phyloP scores from a whole-genome alignment of 108 stramenopile genomes.

The Cyclotella atomus region DNA sequence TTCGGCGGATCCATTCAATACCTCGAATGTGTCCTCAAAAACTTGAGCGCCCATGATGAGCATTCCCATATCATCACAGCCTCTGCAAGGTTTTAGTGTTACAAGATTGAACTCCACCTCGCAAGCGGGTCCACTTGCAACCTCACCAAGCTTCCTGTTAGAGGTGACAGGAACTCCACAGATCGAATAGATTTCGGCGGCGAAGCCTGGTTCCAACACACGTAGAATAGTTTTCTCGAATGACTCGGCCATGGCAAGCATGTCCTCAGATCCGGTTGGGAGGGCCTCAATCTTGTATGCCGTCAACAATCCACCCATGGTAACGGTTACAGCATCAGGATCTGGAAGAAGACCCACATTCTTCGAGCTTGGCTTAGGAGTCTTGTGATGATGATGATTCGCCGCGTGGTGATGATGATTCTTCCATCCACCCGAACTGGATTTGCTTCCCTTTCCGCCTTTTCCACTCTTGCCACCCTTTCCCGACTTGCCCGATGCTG shows the following conservation, averaged over 20 bases:
- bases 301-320: constrained; percentile 33
- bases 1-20: constrained; percentile 24
- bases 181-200: constrained; percentile 29
- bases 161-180: constrained; percentile 22
- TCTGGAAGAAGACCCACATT: constrained; percentile 1
- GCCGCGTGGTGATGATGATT: too few species aligned
- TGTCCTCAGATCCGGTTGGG: constrained; percentile 7
- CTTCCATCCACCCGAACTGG: too few species aligned
- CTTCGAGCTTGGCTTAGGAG: background rate
- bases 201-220: constrained; percentile 10
- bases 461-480: constrained; percentile 1
- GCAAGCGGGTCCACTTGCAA: background rate
- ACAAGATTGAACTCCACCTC: constrained; percentile 25
- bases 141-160: constrained; percentile 5
- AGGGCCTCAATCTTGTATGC: constrained; percentile 11
- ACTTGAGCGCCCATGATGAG: constrained; percentile 26
- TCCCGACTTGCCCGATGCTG: background rate
- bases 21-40: constrained; percentile 30
- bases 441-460: background rate
- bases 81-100: constrained; percentile 26
- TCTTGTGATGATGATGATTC: background rate
- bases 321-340: constrained; percentile 15
- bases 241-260: constrained; percentile 1
- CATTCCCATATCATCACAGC: constrained; percentile 27
- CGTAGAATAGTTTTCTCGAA: constrained; percentile 33